phyloP scores from a whole-genome alignment of 2,329 filamentous ascomycete species.

The Botrytis tulipae region DNA sequence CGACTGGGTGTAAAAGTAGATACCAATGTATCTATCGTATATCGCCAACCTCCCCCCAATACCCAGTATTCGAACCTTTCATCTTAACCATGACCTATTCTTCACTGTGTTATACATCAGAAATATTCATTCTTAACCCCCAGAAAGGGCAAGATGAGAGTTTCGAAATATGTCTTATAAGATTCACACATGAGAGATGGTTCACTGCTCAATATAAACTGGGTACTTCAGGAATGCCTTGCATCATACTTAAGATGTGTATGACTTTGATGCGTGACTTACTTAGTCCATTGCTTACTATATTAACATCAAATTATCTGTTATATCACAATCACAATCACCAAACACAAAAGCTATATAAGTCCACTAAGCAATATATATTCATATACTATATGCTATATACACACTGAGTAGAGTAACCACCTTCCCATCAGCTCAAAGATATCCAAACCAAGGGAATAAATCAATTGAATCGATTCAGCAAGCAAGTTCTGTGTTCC shows the following conservation, averaged over 20 bases:
- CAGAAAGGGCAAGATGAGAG: background rate
- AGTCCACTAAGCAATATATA: background rate
- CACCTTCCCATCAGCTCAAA: background rate
- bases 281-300: background rate
- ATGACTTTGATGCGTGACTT: background rate
- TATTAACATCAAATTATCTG: background rate
- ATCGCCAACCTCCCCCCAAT: too few species aligned
- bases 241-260: background rate
- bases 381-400: background rate
- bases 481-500: background rate
- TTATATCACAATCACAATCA: background rate
- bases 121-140: background rate
- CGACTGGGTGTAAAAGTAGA: background rate
- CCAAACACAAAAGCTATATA: background rate
- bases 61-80: too few species aligned
- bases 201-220: background rate
- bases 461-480: background rate
- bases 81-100: background rate
- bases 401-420: background rate
- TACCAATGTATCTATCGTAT: background rate
- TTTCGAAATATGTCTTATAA: fast-evolving
- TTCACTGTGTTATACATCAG: background rate
- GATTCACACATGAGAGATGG: background rate
- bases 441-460: background rate
- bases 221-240: background rate